Conservation (phyloP, 176 grass and related monocot species). For the Zoysia pacifica region DNA sequence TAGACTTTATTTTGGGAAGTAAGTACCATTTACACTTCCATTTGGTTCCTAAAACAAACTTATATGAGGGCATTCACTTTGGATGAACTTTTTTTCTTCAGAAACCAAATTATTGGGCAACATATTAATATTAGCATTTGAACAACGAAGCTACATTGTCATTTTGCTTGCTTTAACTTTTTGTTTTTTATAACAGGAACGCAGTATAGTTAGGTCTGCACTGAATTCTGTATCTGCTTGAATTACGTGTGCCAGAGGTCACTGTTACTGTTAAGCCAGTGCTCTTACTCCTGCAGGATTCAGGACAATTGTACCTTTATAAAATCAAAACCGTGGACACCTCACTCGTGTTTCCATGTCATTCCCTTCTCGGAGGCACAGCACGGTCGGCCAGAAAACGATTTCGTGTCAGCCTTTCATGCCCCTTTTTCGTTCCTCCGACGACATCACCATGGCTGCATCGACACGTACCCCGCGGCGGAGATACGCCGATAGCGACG, state of each 20-base stretch:
- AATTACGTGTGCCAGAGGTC: background rate
- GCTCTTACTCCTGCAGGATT: background rate
- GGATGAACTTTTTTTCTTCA: background rate
- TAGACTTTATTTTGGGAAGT: too few relatives aligned
- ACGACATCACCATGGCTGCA: background rate
- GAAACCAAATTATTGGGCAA: background rate
- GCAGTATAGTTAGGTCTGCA: background rate
- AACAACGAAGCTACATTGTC: background rate
- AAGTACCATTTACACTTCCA: background rate
- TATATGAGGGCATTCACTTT: background rate
- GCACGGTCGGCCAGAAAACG: constrained; percentile 14
- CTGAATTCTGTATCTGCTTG: background rate
- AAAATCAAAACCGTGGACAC: background rate
- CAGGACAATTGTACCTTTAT: background rate
- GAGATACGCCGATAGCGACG: constrained; percentile 31
- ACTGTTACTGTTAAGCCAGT: background rate
- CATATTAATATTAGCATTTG: background rate
- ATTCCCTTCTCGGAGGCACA: constrained; percentile 9
- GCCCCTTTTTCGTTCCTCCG: background rate
- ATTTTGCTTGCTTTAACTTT: background rate
- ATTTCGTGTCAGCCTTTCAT: background rate
- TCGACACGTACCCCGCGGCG: constrained; percentile 39
- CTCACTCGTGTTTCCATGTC: background rate
- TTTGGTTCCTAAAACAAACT: background rate
- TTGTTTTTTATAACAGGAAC: background rate